These are phyloP conservation scores for Diaporthe vaccinii DNA, from an alignment of 2,329 filamentous ascomycete genomes.

Conservation along the genomic window DNA sequence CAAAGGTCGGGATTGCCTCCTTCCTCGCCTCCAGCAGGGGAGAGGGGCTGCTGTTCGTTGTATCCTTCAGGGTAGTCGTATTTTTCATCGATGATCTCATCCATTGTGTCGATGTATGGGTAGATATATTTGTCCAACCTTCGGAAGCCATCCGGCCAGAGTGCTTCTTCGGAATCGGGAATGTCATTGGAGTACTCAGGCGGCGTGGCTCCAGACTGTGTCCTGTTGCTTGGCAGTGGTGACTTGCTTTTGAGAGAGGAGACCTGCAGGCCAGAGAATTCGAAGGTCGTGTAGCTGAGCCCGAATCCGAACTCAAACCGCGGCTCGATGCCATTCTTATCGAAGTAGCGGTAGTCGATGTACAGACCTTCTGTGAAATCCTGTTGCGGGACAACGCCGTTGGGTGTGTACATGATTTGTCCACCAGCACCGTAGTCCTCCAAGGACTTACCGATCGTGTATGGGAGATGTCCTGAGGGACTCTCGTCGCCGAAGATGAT, in stretches of 20 bases:
- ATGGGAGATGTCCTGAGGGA: constrained; percentile 84
- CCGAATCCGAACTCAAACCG: constrained; percentile 91
- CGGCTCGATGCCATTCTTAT: constrained; percentile 79
- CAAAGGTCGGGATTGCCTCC: constrained; percentile 78
- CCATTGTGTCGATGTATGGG: constrained; percentile 71
- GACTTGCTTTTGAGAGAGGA: constrained; percentile 61
- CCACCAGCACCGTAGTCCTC: constrained; percentile 82
- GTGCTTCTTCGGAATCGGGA: constrained; percentile 66
- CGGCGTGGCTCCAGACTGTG: constrained; percentile 58
- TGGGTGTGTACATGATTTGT: constrained; percentile 77
- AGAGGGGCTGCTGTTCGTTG: constrained; percentile 61
- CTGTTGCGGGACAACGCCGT: constrained; percentile 79
- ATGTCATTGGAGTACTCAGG: constrained; percentile 68
- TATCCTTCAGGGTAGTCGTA: constrained; percentile 71
- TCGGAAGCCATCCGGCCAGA: constrained; percentile 73
- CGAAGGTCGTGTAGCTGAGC: constrained; percentile 83
- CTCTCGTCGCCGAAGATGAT: constrained; percentile 84
- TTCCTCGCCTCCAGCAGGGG: constrained; percentile 77
- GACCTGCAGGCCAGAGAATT: constrained; percentile 68
- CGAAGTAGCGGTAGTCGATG: constrained; percentile 91
- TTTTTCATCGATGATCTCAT: constrained; percentile 55
- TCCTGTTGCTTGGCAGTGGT: constrained; percentile 54
- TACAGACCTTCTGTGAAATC: constrained; percentile 86
- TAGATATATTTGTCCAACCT: constrained; percentile 79
- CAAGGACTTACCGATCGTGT: constrained; percentile 82